phyloP scores from a whole-genome alignment of 2,329 filamentous ascomycete species.

The Diplodia scrobiculata region DNA sequence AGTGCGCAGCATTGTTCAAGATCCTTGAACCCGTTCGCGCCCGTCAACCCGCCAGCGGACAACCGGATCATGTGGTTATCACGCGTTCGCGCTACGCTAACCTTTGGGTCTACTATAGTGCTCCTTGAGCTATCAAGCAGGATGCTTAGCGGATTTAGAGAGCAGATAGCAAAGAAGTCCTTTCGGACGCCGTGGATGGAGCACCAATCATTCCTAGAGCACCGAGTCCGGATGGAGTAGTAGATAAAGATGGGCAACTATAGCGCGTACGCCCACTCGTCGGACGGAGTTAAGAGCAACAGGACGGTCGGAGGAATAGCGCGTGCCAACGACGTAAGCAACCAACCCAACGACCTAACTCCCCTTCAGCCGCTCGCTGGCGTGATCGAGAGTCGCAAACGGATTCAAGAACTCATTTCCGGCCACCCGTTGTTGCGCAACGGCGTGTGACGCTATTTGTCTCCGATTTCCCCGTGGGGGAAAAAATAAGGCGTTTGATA shows the following conservation, averaged over 20 bases:
- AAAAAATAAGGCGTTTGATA: background rate
- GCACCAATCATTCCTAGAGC: background rate
- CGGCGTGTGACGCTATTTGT: background rate
- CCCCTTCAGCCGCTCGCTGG: background rate
- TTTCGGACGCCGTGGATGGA: background rate
- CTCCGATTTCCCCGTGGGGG: slow-evolving; percentile 5
- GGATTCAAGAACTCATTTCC: background rate
- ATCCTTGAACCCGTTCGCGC: background rate
- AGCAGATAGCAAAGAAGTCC: background rate
- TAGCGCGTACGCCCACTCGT: background rate
- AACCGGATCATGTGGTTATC: slow-evolving; percentile 2
- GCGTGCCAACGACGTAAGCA: background rate
- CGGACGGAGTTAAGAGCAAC: background rate
- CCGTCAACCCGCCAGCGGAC: slow-evolving; percentile 10
- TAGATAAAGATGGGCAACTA: background rate
- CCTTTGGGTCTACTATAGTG: background rate
- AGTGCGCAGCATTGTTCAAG: background rate
- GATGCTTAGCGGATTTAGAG: background rate
- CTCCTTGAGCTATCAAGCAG: background rate
- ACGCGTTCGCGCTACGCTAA: background rate
- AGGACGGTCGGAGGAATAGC: background rate
- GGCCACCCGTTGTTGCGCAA: background rate
- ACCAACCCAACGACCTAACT: background rate
- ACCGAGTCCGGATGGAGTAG: background rate
- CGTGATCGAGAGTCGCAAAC: background rate